Evolutionary conservation across 495 filamentous ascomycete species (phyloP).

Genomic region (Penicillium roqueforti): DNA sequence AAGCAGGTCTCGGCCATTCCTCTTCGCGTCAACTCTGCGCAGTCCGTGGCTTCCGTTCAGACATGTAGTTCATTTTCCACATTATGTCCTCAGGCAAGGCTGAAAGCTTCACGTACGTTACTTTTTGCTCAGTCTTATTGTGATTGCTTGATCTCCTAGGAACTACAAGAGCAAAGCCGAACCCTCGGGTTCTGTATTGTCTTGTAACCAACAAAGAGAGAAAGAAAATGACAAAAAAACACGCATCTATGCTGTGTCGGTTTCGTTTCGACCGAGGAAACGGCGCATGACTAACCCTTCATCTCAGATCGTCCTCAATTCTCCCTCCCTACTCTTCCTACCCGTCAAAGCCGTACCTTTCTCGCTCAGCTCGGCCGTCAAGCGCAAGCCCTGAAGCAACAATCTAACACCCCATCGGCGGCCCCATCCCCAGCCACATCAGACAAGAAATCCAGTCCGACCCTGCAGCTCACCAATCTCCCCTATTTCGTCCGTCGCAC

Average conservation of each 20-base stretch:
- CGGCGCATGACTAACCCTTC: background rate
- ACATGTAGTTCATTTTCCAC: slow-evolving; percentile 35
- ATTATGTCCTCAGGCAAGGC: slow-evolving; percentile 29
- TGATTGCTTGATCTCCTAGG: background rate
- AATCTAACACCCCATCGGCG: slow-evolving; percentile 24
- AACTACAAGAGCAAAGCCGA: background rate
- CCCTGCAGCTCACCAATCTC: slow-evolving; percentile 38
- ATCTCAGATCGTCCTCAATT: slow-evolving; percentile 22
- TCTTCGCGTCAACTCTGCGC: slow-evolving; percentile 23
- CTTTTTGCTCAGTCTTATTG: background rate
- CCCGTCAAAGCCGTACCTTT: slow-evolving; percentile 39
- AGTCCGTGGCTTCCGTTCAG: slow-evolving; percentile 32
- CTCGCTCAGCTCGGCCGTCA: slow-evolving; percentile 38
- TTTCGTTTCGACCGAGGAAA: background rate
- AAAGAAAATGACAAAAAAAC: background rate
- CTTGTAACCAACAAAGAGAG: background rate
- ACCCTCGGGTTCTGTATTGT: background rate
- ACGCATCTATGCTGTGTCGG: background rate
- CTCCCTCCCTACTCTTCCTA: slow-evolving; percentile 17
- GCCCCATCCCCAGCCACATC: slow-evolving; percentile 24
- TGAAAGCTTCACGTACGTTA: slow-evolving; percentile 32
- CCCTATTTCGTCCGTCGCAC: slow-evolving; percentile 76
- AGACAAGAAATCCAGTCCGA: slow-evolving; percentile 16
- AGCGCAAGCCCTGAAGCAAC: slow-evolving; percentile 39
- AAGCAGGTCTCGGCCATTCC: slow-evolving; percentile 31